phyloP scores from a whole-genome alignment of 2,329 filamentous ascomycete genomes.

The Alternaria longipes region DNA sequence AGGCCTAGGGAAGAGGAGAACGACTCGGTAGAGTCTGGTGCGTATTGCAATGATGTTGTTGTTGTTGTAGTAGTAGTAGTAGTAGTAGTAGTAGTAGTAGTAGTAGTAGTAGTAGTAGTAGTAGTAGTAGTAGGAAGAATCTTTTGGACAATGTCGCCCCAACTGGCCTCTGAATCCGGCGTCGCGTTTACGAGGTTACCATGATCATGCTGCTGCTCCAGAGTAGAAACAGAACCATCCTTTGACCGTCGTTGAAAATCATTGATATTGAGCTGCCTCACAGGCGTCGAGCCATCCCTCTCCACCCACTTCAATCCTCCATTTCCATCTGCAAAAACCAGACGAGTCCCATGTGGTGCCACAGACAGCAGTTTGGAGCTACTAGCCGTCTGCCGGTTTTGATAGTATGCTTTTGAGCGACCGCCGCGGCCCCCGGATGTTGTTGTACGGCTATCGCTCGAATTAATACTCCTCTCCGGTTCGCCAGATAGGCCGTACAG shows the following conservation, averaged over 20 bases:
- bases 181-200: slow-evolving; percentile 6
- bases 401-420: slow-evolving; percentile 55
- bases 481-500: slow-evolving; percentile 72
- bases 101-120: slow-evolving; percentile 50
- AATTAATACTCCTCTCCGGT: slow-evolving; percentile 41
- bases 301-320: slow-evolving; percentile 92
- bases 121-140: slow-evolving; percentile 66
- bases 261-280: slow-evolving; percentile 68
- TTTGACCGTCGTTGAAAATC: slow-evolving; percentile 28
- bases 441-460: slow-evolving; percentile 39
- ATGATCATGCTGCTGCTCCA: neutral
- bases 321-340: slow-evolving; percentile 85
- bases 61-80: slow-evolving; percentile 50
- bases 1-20: slow-evolving; percentile 31
- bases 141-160: slow-evolving; percentile 77
- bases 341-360: slow-evolving; percentile 79
- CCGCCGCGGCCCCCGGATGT: neutral
- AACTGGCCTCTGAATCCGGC: neutral
- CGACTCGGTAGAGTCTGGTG: slow-evolving; percentile 9
- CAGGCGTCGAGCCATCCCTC: slow-evolving; percentile 72
- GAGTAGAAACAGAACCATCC: neutral
- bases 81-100: slow-evolving; percentile 58
- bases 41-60: slow-evolving; percentile 34
- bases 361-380: slow-evolving; percentile 83
- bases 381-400: slow-evolving; percentile 83